Percentiles rank a stretch among this genome's conserved stretches.
These are phyloP conservation scores for Tulasnella sp. DNA, from an alignment of 768 basidiomycete genomes.

Conservation along the genomic window DNA sequence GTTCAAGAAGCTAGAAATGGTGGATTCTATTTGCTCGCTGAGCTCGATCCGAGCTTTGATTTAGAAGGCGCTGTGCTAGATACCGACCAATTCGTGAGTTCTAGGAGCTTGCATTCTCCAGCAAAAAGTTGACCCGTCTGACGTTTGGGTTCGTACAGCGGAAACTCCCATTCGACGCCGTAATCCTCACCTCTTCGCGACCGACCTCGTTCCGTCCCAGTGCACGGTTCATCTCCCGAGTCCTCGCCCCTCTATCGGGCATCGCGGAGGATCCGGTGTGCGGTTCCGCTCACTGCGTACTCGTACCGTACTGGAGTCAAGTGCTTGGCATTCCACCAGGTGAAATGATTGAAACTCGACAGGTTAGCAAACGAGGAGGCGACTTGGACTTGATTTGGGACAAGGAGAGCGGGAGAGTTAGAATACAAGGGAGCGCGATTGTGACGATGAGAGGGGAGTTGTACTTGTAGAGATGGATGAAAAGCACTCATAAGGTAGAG, in stretches of 20 bases:
- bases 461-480: slow-evolving; percentile 12
- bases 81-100: slow-evolving; percentile 38
- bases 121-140: too few species aligned
- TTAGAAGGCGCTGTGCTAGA: slow-evolving; percentile 36
- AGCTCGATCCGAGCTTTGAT: slow-evolving; percentile 40
- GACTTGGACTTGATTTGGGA: slow-evolving; percentile 29
- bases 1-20: slow-evolving; percentile 35
- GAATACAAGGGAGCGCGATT: slow-evolving; percentile 9
- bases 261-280: slow-evolving; percentile 44
- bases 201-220: slow-evolving; percentile 14
- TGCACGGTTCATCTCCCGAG: slow-evolving; percentile 42
- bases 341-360: not conserved
- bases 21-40: slow-evolving; percentile 38
- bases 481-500: too few species aligned
- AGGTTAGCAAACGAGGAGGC: slow-evolving; percentile 22
- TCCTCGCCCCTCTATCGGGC: slow-evolving; percentile 43
- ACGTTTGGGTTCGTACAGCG: too few species aligned
- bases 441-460: slow-evolving; percentile 20
- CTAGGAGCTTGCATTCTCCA: too few species aligned
- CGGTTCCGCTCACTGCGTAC: slow-evolving; percentile 42
- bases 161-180: not conserved
- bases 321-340: slow-evolving; percentile 4
- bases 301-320: slow-evolving; percentile 42
- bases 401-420: not conserved
- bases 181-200: slow-evolving; percentile 39